These are phyloP conservation scores for Sporothrix sp. DNA, from an alignment of 2,329 filamentous ascomycete species.

Conservation along the genomic window DNA sequence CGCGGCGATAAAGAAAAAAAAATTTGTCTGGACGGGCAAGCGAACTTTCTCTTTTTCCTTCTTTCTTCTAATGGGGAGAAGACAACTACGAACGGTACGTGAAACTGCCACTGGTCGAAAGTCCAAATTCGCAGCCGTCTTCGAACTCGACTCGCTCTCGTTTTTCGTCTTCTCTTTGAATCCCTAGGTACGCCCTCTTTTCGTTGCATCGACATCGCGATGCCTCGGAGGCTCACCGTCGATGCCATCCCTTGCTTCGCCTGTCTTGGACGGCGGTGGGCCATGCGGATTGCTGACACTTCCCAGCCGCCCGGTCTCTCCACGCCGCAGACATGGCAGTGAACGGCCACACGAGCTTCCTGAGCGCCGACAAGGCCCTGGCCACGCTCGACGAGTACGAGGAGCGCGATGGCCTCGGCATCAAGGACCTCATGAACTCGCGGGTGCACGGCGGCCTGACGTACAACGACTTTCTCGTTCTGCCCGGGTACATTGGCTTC, in stretches of 20 bases:
- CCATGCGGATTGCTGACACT: neutral
- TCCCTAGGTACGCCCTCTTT: conserved; percentile 2
- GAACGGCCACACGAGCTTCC: conserved; percentile 46
- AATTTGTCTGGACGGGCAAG: conserved; percentile 9
- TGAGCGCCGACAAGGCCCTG: conserved; percentile 67
- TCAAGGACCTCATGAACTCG: conserved; percentile 81
- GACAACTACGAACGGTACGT: conserved; percentile 20
- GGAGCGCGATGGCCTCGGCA: conserved; percentile 73
- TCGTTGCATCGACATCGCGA: neutral
- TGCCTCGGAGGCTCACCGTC: neutral
- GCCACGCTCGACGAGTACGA: conserved; percentile 76
- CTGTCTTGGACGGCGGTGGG: too few species aligned
- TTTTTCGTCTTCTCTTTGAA: neutral
- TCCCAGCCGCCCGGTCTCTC: neutral
- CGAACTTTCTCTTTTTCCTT: conserved; percentile 17
- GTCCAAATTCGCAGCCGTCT: conserved; percentile 19
- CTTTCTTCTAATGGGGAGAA: conserved; percentile 23
- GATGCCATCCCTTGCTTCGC: conserved; percentile 4
- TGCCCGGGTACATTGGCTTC: conserved; percentile 98
- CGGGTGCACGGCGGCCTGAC: conserved; percentile 87
- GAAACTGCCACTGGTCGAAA: conserved; percentile 20
- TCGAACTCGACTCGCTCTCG: conserved; percentile 16
- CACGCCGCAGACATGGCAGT: conserved; percentile 44
- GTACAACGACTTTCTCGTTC: conserved; percentile 96
- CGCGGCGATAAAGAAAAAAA: conserved; percentile 20